Percentiles rank a stretch among this genome's conserved stretches.
Conservation (phyloP, 306 rosid species). For the Luffa aegyptiaca region DNA sequence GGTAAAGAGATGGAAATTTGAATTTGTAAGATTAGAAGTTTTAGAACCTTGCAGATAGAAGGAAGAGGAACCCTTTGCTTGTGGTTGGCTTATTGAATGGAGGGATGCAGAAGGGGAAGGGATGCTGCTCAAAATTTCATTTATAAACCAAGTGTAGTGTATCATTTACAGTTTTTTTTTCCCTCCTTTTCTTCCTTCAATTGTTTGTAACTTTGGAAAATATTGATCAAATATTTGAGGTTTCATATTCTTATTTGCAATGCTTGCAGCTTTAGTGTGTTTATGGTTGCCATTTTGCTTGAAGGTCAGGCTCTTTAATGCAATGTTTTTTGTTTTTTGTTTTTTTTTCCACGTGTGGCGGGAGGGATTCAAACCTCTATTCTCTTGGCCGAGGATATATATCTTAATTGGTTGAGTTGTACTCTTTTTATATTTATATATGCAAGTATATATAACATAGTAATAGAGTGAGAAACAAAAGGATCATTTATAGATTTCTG, state of each 20-base stretch:
- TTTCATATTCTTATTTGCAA: not conserved
- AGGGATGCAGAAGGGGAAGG: not conserved
- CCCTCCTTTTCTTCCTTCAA: no score
- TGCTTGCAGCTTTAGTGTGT: not conserved
- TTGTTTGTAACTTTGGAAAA: not conserved
- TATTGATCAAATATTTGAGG: not conserved
- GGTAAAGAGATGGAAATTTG: not conserved
- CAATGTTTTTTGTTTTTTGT: no score
- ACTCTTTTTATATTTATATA: no score
- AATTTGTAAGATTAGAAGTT: not conserved
- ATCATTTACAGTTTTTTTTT: not conserved
- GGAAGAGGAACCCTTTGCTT: not conserved
- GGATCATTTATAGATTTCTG: no score
- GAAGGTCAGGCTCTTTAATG: no score
- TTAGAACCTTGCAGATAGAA: not conserved
- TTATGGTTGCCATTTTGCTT: no score
- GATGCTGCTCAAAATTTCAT: not conserved
- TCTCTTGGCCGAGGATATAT: no score
- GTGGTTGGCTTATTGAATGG: not conserved
- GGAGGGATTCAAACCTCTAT: no score
- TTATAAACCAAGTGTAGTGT: not conserved
- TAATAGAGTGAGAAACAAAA: no score
- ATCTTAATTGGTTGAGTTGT: no score
- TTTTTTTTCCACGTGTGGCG: no score
- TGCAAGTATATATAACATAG: no score